Evolutionary conservation across 1,284 basidiomycete species (phyloP).

Genomic region (Microbotryum scabiosae): DNA sequence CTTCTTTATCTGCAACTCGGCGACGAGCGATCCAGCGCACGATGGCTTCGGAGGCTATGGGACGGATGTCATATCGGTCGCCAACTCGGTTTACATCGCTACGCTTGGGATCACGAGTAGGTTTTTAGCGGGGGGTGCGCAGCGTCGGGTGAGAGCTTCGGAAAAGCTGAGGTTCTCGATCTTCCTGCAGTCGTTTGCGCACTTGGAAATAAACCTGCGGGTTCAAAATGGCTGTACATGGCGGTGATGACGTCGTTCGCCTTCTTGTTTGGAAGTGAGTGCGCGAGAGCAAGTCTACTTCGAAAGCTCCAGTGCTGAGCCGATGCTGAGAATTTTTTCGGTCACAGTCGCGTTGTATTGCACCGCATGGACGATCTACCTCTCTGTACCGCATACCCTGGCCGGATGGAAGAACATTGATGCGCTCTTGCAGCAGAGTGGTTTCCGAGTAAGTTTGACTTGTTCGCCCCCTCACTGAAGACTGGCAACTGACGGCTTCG

Average conservation of each 20-base stretch:
- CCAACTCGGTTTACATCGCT: conserved; percentile 25
- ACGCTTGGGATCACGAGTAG: conserved; percentile 27
- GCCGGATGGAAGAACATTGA: conserved; percentile 61
- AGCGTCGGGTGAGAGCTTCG: too few relatives aligned
- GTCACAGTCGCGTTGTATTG: conserved; percentile 63
- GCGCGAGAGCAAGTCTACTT: conserved; percentile 54
- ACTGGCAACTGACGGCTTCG: too few relatives aligned
- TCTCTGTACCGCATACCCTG: conserved; percentile 64
- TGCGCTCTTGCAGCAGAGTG: conserved; percentile 54
- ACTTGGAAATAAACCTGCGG: conserved; percentile 78
- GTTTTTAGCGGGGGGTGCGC: conserved; percentile 1
- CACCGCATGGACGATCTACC: conserved; percentile 68
- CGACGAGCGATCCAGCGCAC: conserved; percentile 16
- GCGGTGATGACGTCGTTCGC: conserved; percentile 56
- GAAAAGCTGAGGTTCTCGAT: conserved; percentile 43
- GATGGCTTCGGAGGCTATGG: conserved; percentile 35
- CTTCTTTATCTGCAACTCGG: conserved; percentile 30
- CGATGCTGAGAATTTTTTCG: conserved; percentile 36
- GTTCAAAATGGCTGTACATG: conserved; percentile 68
- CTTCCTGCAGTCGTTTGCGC: conserved; percentile 67
- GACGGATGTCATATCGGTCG: conserved; percentile 14
- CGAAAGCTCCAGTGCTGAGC: conserved; percentile 41
- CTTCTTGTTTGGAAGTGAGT: conserved; percentile 35
- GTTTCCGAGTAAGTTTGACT: conserved; percentile 51
- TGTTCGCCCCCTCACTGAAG: too few relatives aligned